These are phyloP conservation scores for Rhamnella rubrinervis DNA, from an alignment of 331 rosid genomes.

Conservation along the genomic window DNA sequence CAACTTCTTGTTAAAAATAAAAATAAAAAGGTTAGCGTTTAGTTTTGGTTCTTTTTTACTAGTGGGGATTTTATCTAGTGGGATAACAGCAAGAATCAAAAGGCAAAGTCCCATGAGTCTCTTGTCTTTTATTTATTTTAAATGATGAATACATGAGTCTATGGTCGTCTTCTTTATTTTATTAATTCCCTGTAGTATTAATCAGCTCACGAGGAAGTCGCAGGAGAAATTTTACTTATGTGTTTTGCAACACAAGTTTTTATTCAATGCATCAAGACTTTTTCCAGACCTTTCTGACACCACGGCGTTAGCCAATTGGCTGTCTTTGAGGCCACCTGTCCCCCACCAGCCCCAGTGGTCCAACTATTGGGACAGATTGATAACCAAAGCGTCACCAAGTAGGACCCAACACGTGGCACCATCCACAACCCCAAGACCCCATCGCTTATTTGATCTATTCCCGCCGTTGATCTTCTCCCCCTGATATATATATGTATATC, in stretches of 20 bases:
- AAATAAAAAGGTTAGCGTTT: too few relatives aligned
- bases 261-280: background rate
- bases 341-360: constrained; percentile 32
- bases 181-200: too few relatives aligned
- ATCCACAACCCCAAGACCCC: background rate
- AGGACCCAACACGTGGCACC: constrained; percentile 34
- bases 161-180: too few relatives aligned
- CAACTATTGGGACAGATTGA: constrained; percentile 29
- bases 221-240: too few relatives aligned
- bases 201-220: too few relatives aligned
- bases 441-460: constrained; percentile 18
- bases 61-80: too few relatives aligned
- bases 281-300: constrained; percentile 33
- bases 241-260: background rate
- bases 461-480: constrained; percentile 3
- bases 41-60: too few relatives aligned
- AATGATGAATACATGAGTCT: too few relatives aligned
- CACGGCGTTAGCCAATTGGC: constrained; percentile 21
- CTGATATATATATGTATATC: background rate
- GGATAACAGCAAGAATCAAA: too few relatives aligned
- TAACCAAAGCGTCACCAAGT: constrained; percentile 1
- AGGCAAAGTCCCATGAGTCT: too few relatives aligned
- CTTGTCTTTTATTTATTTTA: too few relatives aligned
- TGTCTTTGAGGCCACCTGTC: constrained; percentile 23
- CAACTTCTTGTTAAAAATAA: too few relatives aligned